phyloP scores from a whole-genome alignment of 129 eudicot genomes.

The Escallonia rubra region DNA sequence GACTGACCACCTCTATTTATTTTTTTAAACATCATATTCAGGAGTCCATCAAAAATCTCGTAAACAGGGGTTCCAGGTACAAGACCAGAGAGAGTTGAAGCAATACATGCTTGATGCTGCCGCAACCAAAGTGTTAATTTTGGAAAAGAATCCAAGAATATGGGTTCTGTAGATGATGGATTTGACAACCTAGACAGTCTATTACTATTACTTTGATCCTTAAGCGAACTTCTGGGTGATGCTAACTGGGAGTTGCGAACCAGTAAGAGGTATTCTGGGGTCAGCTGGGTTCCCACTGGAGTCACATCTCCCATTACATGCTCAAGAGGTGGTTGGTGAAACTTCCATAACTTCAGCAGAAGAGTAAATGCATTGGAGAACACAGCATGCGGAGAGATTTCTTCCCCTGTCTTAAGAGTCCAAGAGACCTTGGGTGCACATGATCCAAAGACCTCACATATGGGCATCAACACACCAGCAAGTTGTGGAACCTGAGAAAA shows the following conservation, averaged over 20 bases:
- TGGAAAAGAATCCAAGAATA: constrained; percentile 80
- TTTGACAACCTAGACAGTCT: constrained; percentile 33
- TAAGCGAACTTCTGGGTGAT: constrained; percentile 35
- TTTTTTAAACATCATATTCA: constrained; percentile 74
- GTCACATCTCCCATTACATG: constrained; percentile 61
- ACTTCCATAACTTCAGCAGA: constrained; percentile 86
- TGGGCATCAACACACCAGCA: constrained; percentile 91
- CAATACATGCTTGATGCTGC: constrained; percentile 87
- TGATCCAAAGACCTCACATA: constrained; percentile 92
- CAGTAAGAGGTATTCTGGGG: constrained; percentile 78
- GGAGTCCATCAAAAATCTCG: constrained; percentile 76
- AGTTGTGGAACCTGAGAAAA: constrained; percentile 80
- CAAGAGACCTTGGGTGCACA: constrained; percentile 69
- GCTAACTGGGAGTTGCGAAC: constrained; percentile 73
- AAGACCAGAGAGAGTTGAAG: constrained; percentile 75
- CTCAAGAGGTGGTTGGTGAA: constrained; percentile 80
- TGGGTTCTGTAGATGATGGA: constrained; percentile 55
- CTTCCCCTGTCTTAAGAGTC: constrained; percentile 68
- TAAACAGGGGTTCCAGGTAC: constrained; percentile 81
- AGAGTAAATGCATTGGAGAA: constrained; percentile 93
- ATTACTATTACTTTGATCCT: constrained; percentile 33
- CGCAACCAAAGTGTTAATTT: constrained; percentile 78
- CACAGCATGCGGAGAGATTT: constrained; percentile 65
- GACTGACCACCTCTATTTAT: constrained; percentile 57
- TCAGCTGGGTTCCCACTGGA: constrained; percentile 73